Evolutionary conservation across 1,139 yeast genomes (phyloP).

Genomic region (Debaryomyces fabryi): DNA sequence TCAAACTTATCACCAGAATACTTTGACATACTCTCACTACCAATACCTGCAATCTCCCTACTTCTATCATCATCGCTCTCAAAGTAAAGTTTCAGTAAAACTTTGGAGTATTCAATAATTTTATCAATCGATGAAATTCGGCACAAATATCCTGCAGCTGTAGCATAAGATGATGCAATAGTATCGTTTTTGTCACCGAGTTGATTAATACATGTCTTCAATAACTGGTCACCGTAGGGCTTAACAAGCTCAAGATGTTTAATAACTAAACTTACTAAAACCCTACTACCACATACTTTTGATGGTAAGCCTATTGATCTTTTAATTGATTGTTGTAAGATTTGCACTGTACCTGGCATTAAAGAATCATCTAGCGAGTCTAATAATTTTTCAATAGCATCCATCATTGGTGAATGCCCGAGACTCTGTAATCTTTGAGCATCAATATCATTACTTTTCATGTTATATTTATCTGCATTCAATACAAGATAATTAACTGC

Average conservation of each 20-base stretch:
- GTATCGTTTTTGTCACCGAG: slow-evolving; percentile 72
- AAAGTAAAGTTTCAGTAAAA: slow-evolving; percentile 62
- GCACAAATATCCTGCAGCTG: slow-evolving; percentile 78
- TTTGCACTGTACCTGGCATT: slow-evolving; percentile 55
- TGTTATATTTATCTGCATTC: slow-evolving; percentile 86
- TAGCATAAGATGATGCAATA: slow-evolving; percentile 74
- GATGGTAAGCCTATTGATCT: slow-evolving; percentile 88
- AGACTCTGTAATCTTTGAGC: slow-evolving; percentile 73
- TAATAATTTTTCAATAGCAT: slow-evolving; percentile 73
- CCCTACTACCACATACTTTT: slow-evolving; percentile 83
- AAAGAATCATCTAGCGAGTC: slow-evolving; percentile 55
- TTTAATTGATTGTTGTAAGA: slow-evolving; percentile 54
- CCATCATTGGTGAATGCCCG: slow-evolving; percentile 87
- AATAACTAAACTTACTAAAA: slow-evolving; percentile 64
- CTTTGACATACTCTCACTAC: slow-evolving; percentile 68
- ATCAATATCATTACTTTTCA: slow-evolving; percentile 73
- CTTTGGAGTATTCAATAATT: slow-evolving; percentile 56
- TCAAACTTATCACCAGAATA: slow-evolving; percentile 74
- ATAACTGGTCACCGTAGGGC: slow-evolving; percentile 64
- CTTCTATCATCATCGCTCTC: slow-evolving; percentile 53
- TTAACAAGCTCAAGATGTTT: slow-evolving; percentile 56
- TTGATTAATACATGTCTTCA: slow-evolving; percentile 61
- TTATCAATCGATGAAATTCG: slow-evolving; percentile 61
- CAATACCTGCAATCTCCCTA: slow-evolving; percentile 59
- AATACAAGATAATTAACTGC: slow-evolving; percentile 81